A percentile compares a stretch with the other conserved stretches of the same genome.
Evolutionary conservation across 148 eudicot genomes (phyloP).

Genomic region (Rhododendron vialii): DNA sequence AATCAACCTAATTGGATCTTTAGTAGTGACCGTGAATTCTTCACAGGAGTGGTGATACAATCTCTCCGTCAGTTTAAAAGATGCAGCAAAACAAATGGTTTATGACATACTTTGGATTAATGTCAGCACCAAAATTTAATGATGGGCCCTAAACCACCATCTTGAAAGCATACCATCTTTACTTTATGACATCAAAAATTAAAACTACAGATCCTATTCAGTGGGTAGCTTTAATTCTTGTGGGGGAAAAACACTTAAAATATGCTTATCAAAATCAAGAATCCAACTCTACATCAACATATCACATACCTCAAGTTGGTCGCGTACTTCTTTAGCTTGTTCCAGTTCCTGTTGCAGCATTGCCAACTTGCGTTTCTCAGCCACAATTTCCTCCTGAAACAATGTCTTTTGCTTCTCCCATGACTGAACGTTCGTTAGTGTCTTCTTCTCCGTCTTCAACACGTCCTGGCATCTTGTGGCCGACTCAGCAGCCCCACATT

Average conservation of each 20-base stretch:
- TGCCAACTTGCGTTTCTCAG: conserved; percentile 51
- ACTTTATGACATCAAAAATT: not conserved
- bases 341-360: conserved; percentile 55
- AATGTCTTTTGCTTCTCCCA: conserved; percentile 81
- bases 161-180: not conserved
- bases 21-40: not conserved
- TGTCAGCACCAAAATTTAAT: not conserved
- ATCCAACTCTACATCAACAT: conserved; percentile 21
- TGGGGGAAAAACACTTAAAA: not conserved
- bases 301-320: conserved; percentile 87
- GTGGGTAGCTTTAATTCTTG: not conserved
- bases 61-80: not conserved
- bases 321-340: conserved; percentile 50
- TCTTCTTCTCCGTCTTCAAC: conserved; percentile 66
- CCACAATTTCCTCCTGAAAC: conserved; percentile 75
- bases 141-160: not conserved
- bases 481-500: conserved; percentile 60
- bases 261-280: not conserved
- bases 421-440: conserved; percentile 59
- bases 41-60: not conserved
- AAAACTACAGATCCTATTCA: not conserved
- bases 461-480: conserved; percentile 87
- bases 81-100: not conserved
- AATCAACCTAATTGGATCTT: not conserved
- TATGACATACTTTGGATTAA: not conserved